These are phyloP conservation scores for Ceriops tagal DNA, from an alignment of 345 rosid genomes.

Conservation along the genomic window DNA sequence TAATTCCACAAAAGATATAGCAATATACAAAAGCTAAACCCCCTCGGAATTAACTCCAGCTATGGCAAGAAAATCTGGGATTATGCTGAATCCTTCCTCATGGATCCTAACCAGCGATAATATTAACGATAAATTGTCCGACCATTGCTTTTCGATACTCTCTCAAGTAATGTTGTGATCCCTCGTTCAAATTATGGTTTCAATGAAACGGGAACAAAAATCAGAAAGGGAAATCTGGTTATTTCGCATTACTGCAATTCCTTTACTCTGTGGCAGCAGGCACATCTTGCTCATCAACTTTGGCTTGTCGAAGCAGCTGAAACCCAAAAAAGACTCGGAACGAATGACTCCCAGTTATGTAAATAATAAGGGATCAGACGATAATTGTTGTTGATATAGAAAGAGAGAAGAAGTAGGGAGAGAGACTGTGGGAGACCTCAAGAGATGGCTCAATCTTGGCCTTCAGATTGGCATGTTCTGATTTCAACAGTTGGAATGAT, in stretches of 20 bases:
- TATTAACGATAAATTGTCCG: no score
- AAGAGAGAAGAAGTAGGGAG: neutral
- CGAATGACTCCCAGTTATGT: no score
- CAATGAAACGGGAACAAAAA: neutral
- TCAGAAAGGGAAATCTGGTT: neutral
- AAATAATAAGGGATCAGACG: no score
- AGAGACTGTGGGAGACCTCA: neutral
- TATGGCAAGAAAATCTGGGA: no score
- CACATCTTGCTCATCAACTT: neutral
- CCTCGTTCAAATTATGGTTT: neutral
- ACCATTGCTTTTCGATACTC: no score
- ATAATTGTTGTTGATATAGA: no score
- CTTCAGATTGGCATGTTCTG: neutral
- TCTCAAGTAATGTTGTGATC: no score
- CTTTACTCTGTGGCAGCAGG: neutral
- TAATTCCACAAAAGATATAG: no score
- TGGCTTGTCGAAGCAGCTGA: constrained; percentile 1
- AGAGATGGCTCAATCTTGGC: neutral
- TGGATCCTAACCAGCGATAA: no score
- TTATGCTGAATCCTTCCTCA: no score
- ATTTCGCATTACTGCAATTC: neutral
- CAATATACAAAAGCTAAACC: no score
- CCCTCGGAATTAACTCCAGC: no score
- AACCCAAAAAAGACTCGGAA: neutral
- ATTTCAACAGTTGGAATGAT: neutral